Percentiles rank a stretch among this genome's conserved stretches.
Evolutionary conservation across 2,329 filamentous ascomycete genomes (phyloP).

Genomic region (Beauveria sp.): DNA sequence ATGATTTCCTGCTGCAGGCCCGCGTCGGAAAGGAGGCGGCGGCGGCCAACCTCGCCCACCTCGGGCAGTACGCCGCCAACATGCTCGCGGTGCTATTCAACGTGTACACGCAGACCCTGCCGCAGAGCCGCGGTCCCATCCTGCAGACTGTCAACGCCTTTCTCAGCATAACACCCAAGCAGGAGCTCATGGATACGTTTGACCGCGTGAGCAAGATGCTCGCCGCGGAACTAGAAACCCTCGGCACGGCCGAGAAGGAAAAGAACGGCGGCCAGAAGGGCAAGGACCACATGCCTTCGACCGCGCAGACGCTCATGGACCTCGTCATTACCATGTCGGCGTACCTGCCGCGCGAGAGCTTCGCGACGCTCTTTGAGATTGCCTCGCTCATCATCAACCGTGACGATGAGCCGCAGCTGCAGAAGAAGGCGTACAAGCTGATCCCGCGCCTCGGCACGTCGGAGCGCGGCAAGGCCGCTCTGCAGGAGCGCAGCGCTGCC

Average conservation of each 20-base stretch:
- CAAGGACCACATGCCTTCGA: conserved; percentile 75
- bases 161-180: conserved; percentile 72
- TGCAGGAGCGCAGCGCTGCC: conserved; percentile 67
- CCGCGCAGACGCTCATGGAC: conserved; percentile 92
- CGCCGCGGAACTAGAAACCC: conserved; percentile 56
- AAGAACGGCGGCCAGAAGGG: conserved; percentile 46
- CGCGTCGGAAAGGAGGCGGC: conserved; percentile 70
- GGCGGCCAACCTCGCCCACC: conserved; percentile 70
- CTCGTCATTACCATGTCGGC: conserved; percentile 92
- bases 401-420: conserved; percentile 78
- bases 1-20: conserved; percentile 69
- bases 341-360: conserved; percentile 83
- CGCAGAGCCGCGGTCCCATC: conserved; percentile 84
- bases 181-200: conserved; percentile 83
- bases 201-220: conserved; percentile 79
- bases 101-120: conserved; percentile 93
- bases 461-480: conserved; percentile 64
- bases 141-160: conserved; percentile 93
- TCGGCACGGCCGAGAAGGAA: conserved; percentile 51
- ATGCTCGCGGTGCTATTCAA: conserved; percentile 97
- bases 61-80: conserved; percentile 75
- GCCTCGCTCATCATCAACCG: conserved; percentile 75
- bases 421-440: conserved; percentile 99
- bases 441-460: conserved; percentile 86
- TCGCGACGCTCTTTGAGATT: conserved; percentile 77